Evolutionary conservation across 805 yeast species (phyloP).

Genomic region (Komagataella pastoris): DNA sequence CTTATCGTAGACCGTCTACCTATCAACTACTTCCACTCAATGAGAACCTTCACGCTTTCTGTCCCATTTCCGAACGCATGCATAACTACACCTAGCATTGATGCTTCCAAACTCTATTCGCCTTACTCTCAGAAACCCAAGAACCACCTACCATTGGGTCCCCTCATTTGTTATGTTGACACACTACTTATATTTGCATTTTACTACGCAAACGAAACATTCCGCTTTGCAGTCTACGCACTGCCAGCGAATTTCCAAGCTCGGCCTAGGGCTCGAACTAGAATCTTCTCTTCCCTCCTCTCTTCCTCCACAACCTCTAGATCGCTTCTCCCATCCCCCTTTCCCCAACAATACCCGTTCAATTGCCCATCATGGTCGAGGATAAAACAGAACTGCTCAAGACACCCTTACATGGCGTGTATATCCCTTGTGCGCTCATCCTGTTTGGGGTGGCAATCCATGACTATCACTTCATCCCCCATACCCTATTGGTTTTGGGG

Average conservation of each 20-base stretch:
- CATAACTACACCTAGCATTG: no score
- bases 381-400: conserved; percentile 32
- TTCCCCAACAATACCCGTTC: background rate
- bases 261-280: background rate
- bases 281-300: background rate
- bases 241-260: background rate
- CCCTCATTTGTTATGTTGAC: no score
- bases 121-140: no score
- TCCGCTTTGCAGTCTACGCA: background rate
- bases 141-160: no score
- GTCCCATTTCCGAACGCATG: no score
- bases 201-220: background rate
- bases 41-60: no score
- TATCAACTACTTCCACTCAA: no score
- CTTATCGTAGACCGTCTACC: no score
- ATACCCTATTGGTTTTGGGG: conserved; percentile 24
- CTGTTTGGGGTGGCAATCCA: conserved; percentile 46
- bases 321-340: background rate
- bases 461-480: conserved; percentile 35
- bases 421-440: conserved; percentile 53
- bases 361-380: background rate
- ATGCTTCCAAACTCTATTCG: no score
- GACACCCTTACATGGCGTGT: conserved; percentile 65
- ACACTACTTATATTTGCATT: no score
- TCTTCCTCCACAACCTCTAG: background rate